These are phyloP conservation scores for Dactylella cylindrospora DNA, from an alignment of 2,329 filamentous ascomycete genomes.

Conservation along the genomic window DNA sequence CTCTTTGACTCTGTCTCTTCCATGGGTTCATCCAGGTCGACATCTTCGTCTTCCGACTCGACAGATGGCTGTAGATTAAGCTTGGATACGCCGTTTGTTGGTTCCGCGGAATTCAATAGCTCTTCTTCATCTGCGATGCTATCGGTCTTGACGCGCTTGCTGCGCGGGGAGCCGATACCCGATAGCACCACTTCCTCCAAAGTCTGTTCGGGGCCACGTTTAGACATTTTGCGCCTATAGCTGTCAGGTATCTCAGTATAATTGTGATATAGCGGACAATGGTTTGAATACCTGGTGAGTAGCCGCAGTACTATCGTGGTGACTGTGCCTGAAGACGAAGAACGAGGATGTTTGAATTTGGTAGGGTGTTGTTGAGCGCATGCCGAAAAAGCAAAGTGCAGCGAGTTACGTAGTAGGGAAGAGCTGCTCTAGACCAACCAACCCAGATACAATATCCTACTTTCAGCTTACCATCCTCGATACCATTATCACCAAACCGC, in stretches of 20 bases:
- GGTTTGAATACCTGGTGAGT: conserved; percentile 20
- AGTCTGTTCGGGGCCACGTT: conserved; percentile 38
- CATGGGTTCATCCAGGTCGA: conserved; percentile 35
- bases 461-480: conserved; percentile 8
- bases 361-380: conserved; percentile 26
- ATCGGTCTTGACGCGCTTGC: conserved; percentile 43
- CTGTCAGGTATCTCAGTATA: background rate
- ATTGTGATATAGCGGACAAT: background rate
- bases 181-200: conserved; percentile 41
- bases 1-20: conserved; percentile 51
- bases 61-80: conserved; percentile 38
- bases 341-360: conserved; percentile 24
- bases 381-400: conserved; percentile 44
- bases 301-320: too few relatives aligned
- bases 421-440: conserved; percentile 18
- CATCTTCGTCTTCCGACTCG: conserved; percentile 47
- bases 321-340: too few relatives aligned
- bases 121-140: conserved; percentile 47
- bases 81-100: conserved; percentile 46
- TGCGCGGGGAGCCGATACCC: conserved; percentile 36
- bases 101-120: conserved; percentile 51
- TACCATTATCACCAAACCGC: background rate
- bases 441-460: conserved; percentile 11
- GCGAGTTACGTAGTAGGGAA: conserved; percentile 19
- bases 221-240: conserved; percentile 21